phyloP scores from a whole-genome alignment of 805 yeast genomes.

The Spathaspora boniae region DNA sequence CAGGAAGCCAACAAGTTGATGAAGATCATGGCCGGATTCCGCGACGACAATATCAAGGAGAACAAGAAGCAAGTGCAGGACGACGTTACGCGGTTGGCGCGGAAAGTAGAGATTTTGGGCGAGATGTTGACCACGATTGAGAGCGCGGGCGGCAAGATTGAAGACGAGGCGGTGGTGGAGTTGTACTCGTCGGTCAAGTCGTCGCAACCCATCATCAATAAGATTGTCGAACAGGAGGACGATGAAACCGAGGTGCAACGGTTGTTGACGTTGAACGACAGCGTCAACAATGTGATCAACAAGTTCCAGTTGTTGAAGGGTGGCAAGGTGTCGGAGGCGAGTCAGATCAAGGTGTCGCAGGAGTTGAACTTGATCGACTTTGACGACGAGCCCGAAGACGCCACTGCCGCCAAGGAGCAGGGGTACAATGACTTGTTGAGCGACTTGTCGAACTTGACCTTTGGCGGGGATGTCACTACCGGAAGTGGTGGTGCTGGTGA shows the following conservation, averaged over 20 bases:
- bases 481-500: neutral
- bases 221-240: constrained; percentile 73
- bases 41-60: constrained; percentile 71
- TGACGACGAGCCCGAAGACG: constrained; percentile 39
- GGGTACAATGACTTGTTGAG: constrained; percentile 68
- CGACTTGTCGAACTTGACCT: constrained; percentile 63
- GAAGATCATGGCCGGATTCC: constrained; percentile 98
- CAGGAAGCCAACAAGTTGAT: constrained; percentile 94
- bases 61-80: constrained; percentile 76
- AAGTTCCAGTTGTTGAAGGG: constrained; percentile 63
- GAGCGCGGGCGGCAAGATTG: constrained; percentile 34
- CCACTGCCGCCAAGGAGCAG: constrained; percentile 30
- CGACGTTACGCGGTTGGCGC: constrained; percentile 76
- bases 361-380: constrained; percentile 41
- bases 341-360: constrained; percentile 36
- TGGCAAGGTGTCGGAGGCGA: constrained; percentile 60
- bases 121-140: constrained; percentile 71
- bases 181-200: constrained; percentile 73
- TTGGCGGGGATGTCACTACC: constrained; percentile 34
- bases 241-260: constrained; percentile 62
- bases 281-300: constrained; percentile 62
- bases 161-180: constrained; percentile 74
- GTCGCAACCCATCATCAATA: constrained; percentile 83
- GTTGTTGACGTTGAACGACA: constrained; percentile 68
- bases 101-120: constrained; percentile 81